Conservation (phyloP, 768 basidiomycete species). For the Boletus rubescentipes region DNA sequence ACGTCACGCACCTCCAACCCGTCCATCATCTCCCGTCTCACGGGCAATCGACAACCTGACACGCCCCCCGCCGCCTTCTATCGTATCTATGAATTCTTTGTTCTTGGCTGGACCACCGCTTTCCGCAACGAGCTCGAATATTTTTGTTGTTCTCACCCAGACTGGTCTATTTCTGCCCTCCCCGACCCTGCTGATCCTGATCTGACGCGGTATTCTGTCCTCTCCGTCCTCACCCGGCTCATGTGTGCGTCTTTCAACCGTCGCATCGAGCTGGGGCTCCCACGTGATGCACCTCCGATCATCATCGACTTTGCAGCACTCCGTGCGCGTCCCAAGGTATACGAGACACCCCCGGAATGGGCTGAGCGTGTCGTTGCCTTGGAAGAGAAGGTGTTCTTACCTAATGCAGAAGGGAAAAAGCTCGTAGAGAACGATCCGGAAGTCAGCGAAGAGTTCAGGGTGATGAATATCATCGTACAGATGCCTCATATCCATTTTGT, state of each 20-base stretch:
- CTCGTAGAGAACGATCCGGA: not conserved
- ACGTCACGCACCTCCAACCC: not conserved
- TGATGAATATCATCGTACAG: slow-evolving; percentile 9
- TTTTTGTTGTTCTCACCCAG: slow-evolving; percentile 6
- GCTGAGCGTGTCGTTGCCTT: not conserved
- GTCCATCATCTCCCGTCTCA: slow-evolving; percentile 2
- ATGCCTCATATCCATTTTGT: slow-evolving; percentile 12
- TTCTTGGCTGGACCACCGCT: slow-evolving; percentile 9
- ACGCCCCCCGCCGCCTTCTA: slow-evolving; percentile 5
- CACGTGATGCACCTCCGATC: slow-evolving; percentile 9
- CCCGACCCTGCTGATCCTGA: slow-evolving; percentile 4
- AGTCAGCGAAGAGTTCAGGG: slow-evolving; percentile 8
- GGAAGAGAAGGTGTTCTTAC: not conserved
- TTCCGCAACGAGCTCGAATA: slow-evolving; percentile 15
- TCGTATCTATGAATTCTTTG: slow-evolving; percentile 12
- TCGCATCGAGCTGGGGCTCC: slow-evolving; percentile 9
- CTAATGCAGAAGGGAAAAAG: not conserved
- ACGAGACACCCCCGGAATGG: slow-evolving; percentile 3
- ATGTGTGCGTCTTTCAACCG: slow-evolving; percentile 13
- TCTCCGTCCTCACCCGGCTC: slow-evolving; percentile 9
- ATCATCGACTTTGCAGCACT: slow-evolving; percentile 11
- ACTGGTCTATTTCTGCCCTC: slow-evolving; percentile 3
- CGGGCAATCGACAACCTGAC: not conserved
- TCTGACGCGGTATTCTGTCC: slow-evolving; percentile 1
- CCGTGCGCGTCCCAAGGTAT: slow-evolving; percentile 9